Evolutionary conservation across 2,329 filamentous ascomycete genomes (phyloP).

Genomic region (Colletotrichum tamarilloi): DNA sequence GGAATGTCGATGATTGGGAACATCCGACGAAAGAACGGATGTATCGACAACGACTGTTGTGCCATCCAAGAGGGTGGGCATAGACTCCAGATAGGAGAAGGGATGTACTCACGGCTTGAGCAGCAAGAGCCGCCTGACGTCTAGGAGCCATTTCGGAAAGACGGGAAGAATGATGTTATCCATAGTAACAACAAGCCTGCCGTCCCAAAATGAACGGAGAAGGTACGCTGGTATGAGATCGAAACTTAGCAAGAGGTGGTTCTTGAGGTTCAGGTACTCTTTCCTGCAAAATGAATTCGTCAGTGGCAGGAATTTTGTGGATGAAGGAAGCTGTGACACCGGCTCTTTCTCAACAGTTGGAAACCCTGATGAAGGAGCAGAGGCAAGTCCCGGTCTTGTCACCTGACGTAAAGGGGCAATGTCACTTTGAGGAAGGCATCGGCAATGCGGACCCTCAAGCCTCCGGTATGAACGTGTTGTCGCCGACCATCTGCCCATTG

Average conservation of each 20-base stretch:
- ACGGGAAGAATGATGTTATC: constrained; percentile 17
- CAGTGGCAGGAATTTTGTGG: not conserved
- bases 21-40: constrained; percentile 22
- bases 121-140: constrained; percentile 32
- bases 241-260: not conserved
- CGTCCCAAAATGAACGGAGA: not conserved
- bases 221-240: not conserved
- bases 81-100: not conserved
- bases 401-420: not conserved
- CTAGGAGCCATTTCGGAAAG: constrained; percentile 29
- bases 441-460: not conserved
- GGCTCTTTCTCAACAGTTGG: not conserved
- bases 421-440: not conserved
- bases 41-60: not conserved
- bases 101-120: constrained; percentile 22
- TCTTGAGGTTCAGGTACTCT: not conserved
- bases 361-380: not conserved
- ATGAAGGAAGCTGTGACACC: not conserved
- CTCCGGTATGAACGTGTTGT: not conserved
- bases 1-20: not conserved
- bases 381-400: not conserved
- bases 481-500: not conserved
- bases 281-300: not conserved
- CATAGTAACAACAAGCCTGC: constrained; percentile 27
- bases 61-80: not conserved